Base-by-base conservation (phyloP, 768 basidiomycete species). In the Phanerochaete sordida region DNA sequence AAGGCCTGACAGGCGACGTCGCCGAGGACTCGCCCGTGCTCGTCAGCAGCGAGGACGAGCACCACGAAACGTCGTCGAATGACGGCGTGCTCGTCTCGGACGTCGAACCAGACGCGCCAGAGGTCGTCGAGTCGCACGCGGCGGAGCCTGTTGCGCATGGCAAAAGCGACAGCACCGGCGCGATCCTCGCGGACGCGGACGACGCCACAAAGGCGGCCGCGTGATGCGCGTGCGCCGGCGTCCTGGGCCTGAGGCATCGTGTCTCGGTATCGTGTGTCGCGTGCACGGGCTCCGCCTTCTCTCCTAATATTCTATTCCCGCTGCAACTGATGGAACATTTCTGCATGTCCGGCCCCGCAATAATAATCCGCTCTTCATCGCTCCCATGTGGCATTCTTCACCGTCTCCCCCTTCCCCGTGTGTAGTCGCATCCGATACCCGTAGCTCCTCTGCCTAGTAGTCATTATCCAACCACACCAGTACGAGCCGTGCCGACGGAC, bases 91-190 rank as follows among this genome's bases (percentile, higher is more conserved):
- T 72, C 24, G 77, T 77, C 49, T 69, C 68, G 33, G 74, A 73
- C 27, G 66, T 75, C n/a, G 79, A 82, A 43, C 28, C 47, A 15
- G 67, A 66, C 2, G 62, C 54, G 66, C 28, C 76, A 77, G 8
- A 71, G 70, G 35, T 73, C 80, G 6, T 68, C 62, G 39, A 43
- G 28, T 21, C 67, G 16, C 62, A 63, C n/a, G 59, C 73, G 16
- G 31, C 80, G 44, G 48, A 28, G 53, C 33, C 33, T 23, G 37
- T 49, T 30, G 57, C 16, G 24, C 81, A 82, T 39, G 81, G 76
- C 71, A 86, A 84, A 75, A 82, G 77, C 61, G 84, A 79, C 69
- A 85, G 85, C 68, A 76, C 82, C 51, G 74, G 85, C 47, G 76
- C 82, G 28, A 30, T 31, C 13, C 49, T 33, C 16, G 50, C 50